Evolutionary conservation across 495 filamentous ascomycete genomes (phyloP).

Genomic region (Penicillium ucsense): DNA sequence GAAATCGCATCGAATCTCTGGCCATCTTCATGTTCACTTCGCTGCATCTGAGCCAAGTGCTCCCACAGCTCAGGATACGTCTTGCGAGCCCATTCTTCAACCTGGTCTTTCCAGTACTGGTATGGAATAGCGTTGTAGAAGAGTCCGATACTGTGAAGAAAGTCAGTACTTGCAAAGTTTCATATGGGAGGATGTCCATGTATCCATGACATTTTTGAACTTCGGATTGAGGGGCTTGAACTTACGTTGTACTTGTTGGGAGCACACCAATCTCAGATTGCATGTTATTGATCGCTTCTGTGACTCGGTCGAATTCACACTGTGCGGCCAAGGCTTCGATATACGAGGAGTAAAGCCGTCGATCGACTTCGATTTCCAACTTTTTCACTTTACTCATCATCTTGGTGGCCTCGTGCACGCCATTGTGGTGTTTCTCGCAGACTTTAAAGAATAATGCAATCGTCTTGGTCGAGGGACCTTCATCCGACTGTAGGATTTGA

Average conservation of each 20-base stretch:
- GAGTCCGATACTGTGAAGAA: constrained; percentile 47
- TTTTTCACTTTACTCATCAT: constrained; percentile 65
- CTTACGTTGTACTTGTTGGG: constrained; percentile 64
- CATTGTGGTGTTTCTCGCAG: constrained; percentile 56
- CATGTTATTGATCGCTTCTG: constrained; percentile 51
- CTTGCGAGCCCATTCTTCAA: constrained; percentile 61
- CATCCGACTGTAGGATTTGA: constrained; percentile 62
- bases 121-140: constrained; percentile 63
- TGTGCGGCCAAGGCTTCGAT: constrained; percentile 64
- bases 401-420: constrained; percentile 53
- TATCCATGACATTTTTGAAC: no score
- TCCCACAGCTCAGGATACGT: constrained; percentile 61
- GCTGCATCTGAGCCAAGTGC: constrained; percentile 34
- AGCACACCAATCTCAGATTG: constrained; percentile 52
- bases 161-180: constrained; percentile 16
- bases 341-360: constrained; percentile 62
- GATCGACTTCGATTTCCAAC: constrained; percentile 68
- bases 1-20: constrained; percentile 25
- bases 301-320: constrained; percentile 54
- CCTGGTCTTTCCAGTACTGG: constrained; percentile 48
- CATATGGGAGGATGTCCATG: no score
- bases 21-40: constrained; percentile 31
- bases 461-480: constrained; percentile 73
- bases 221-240: constrained; percentile 9
- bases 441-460: constrained; percentile 69